Evolutionary conservation across 176 grass and related monocot genomes (phyloP).

Genomic region (Ensete ventricosum): DNA sequence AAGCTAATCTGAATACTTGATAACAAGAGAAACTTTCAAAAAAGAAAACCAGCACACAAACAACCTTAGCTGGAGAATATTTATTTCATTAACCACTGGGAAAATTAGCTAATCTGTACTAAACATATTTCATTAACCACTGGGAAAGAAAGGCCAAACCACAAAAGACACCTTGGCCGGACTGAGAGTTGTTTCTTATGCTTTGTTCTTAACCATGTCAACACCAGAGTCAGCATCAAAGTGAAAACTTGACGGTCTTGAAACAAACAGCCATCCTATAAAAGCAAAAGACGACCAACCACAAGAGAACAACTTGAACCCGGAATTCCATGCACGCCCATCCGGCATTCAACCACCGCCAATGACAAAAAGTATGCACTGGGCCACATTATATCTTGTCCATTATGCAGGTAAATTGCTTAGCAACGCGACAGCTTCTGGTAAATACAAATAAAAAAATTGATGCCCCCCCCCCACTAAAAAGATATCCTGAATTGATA

Average conservation of each 20-base stretch:
- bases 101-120: background rate
- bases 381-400: background rate
- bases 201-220: background rate
- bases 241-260: background rate
- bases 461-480: too few relatives aligned
- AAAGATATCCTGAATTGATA: too few relatives aligned
- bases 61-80: too few relatives aligned
- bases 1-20: too few relatives aligned
- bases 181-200: background rate
- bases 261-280: background rate
- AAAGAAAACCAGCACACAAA: too few relatives aligned
- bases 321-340: constrained; percentile 1
- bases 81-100: too few relatives aligned
- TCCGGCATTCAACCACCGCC: background rate
- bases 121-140: too few relatives aligned
- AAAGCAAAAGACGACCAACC: background rate
- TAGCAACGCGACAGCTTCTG: background rate
- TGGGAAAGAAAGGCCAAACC: background rate
- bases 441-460: background rate
- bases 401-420: background rate
- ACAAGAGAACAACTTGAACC: background rate
- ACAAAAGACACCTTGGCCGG: background rate
- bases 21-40: too few relatives aligned
- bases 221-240: background rate
- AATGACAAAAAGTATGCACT: constrained; percentile 1